phyloP scores from a whole-genome alignment of 2,329 filamentous ascomycete genomes.

The Colletotrichum sp. region DNA sequence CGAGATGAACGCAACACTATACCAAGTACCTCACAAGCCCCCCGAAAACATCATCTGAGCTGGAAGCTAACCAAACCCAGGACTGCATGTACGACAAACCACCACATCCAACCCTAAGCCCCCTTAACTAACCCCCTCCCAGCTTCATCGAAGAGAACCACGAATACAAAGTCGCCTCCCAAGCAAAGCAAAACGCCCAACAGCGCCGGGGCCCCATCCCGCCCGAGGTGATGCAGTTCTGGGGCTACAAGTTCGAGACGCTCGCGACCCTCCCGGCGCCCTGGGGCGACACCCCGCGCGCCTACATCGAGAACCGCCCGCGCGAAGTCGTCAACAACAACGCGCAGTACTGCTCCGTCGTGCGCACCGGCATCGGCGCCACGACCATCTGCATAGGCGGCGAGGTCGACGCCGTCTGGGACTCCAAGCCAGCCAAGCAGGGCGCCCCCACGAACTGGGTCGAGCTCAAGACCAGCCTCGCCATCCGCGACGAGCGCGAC shows the following conservation, averaged over 20 bases:
- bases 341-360: constrained; percentile 94
- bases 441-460: constrained; percentile 86
- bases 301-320: constrained; percentile 80
- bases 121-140: not conserved
- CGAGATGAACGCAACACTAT: constrained; percentile 93
- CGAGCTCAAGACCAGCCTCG: constrained; percentile 89
- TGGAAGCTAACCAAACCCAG: constrained; percentile 36
- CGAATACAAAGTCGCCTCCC: constrained; percentile 69
- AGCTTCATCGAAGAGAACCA: constrained; percentile 96
- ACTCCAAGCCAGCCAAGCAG: constrained; percentile 72
- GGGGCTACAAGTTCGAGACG: constrained; percentile 98
- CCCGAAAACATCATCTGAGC: constrained; percentile 11
- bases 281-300: constrained; percentile 75
- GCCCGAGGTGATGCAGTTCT: constrained; percentile 87
- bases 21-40: constrained; percentile 68
- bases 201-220: constrained; percentile 51
- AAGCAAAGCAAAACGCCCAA: constrained; percentile 61
- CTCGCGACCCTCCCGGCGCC: constrained; percentile 76
- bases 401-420: constrained; percentile 94
- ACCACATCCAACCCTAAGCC: not conserved
- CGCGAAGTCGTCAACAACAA: constrained; percentile 81
- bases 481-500: constrained; percentile 72
- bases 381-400: constrained; percentile 81
- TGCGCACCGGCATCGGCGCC: constrained; percentile 84
- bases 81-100: constrained; percentile 55